Conservation (phyloP, 371 early-diverging fungal species). For the Coemansia sp. region DNA sequence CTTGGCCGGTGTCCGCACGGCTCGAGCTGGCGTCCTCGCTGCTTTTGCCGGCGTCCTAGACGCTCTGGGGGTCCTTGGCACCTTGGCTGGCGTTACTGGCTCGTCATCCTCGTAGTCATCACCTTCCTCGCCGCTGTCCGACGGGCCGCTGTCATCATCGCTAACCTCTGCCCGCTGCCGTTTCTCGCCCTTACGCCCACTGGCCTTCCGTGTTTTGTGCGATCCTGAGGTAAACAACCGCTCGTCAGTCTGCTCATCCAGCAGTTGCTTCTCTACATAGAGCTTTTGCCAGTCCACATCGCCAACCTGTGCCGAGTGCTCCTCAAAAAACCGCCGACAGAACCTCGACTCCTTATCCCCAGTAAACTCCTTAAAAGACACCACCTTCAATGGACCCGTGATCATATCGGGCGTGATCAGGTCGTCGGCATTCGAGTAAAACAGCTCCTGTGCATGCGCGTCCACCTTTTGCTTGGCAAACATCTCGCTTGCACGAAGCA, state of each 20-base stretch:
- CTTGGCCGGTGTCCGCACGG: constrained; percentile 1
- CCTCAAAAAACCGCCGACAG: constrained; percentile 49
- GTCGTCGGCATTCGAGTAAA: constrained; percentile 56
- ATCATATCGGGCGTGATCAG: constrained; percentile 51
- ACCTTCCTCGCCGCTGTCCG: background rate
- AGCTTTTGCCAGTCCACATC: constrained; percentile 48
- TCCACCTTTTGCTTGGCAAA: constrained; percentile 24
- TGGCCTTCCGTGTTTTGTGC: constrained; percentile 19
- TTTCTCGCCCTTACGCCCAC: constrained; percentile 16
- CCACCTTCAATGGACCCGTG: constrained; percentile 46
- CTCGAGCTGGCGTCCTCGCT: constrained; percentile 8
- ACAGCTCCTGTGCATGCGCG: constrained; percentile 45
- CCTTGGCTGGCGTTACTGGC: background rate
- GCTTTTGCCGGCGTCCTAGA: background rate
- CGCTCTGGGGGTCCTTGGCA: background rate
- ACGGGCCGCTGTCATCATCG: constrained; percentile 4
- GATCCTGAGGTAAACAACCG: constrained; percentile 45
- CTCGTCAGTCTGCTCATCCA: constrained; percentile 41
- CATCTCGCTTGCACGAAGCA: constrained; percentile 50
- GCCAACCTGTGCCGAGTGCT: constrained; percentile 43
- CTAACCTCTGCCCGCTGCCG: constrained; percentile 10
- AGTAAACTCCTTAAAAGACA: constrained; percentile 37
- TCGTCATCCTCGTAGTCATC: background rate
- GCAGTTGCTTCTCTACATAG: constrained; percentile 14
- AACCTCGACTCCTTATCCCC: constrained; percentile 18